These are phyloP conservation scores for Pleurotus giganteus DNA, from an alignment of 768 basidiomycete genomes.

Conservation along the genomic window DNA sequence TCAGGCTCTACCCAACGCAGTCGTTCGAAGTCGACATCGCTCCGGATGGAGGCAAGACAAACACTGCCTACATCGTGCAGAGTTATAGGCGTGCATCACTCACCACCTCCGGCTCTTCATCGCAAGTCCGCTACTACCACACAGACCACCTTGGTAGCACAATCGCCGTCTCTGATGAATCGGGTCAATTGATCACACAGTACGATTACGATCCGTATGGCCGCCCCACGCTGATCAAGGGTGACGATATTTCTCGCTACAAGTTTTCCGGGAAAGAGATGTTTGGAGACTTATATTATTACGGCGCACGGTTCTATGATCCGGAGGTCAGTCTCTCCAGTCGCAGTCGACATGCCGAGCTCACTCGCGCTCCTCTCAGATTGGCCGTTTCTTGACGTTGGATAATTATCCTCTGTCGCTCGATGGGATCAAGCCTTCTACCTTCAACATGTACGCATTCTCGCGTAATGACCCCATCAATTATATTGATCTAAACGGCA, in stretches of 20 bases:
- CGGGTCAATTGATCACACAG: conserved; percentile 7
- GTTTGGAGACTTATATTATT: conserved; percentile 12
- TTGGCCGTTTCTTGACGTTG: conserved; percentile 13
- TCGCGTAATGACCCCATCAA: conserved; percentile 14
- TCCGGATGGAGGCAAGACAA: conserved; percentile 6
- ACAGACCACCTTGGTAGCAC: conserved; percentile 5
- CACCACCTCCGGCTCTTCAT: background rate
- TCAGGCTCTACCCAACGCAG: conserved; percentile 11
- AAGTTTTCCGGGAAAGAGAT: conserved; percentile 15
- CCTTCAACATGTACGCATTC: conserved; percentile 15
- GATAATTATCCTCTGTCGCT: conserved; percentile 13
- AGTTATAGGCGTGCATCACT: conserved; percentile 11
- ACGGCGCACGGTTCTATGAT: conserved; percentile 13
- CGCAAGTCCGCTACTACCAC: background rate
- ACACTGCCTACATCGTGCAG: conserved; percentile 11
- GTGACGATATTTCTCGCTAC: conserved; percentile 6
- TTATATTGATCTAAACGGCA: conserved; percentile 14
- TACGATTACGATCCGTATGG: conserved; percentile 12
- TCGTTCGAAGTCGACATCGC: conserved; percentile 12
- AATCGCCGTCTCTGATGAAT: conserved; percentile 1
- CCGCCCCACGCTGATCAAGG: background rate
- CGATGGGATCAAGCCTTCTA: conserved; percentile 12
- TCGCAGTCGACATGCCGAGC: background rate
- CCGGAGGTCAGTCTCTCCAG: conserved; percentile 2
- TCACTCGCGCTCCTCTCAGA: background rate